Base-by-base conservation (phyloP, 1,284 basidiomycete genomes). In the Ganoderma resinaceum region DNA sequence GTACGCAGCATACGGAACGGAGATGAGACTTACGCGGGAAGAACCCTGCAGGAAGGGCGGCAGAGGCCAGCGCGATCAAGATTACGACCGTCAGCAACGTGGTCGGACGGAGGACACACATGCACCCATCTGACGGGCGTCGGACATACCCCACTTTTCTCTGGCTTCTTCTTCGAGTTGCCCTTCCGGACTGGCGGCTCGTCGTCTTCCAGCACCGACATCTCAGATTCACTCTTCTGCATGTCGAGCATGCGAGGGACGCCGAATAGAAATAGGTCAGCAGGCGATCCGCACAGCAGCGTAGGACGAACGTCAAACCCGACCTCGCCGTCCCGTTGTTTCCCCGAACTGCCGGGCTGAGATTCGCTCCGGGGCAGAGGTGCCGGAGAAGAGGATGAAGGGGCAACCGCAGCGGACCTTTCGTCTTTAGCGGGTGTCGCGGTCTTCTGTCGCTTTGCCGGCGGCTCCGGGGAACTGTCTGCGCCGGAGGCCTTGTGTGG, bases 131-230 rank as follows among this genome's bases (percentile, higher is more conserved):
- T 23, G 23, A 40, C 18, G 12, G 37, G 29, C 35, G 37, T n/a
- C 16, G 29, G 3, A 67, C 70, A 9, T 33, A 75, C 75, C 68
- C 61, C 70, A 52, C 80, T 81, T 38, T 35, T 38, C 73, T 81
- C 82, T 38, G 77, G 79, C 59, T 78, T 78, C 75, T 79, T 78
- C 75, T 79, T 79, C 42, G 35, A 35, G 35, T 67, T 69, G 33
- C 75, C 75, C 61, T 66, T 71, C 74, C 75, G 66, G 75, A 20
- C 62, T 4, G 85, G 85, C 0, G 84, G 85, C 11, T 85, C 83
- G 52, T 88, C 88, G 67, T 91, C 89, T 40, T 86, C 80, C 14
- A 91, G 81, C 5, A 86, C 85, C 4, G 89, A 90, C 61, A 89
- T 73, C 65, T 91, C 89, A 2, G 89, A 88, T 49, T 88, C 89